Evolutionary conservation across 805 yeast genomes (phyloP).

Genomic region (Yarrowia osloensis): DNA sequence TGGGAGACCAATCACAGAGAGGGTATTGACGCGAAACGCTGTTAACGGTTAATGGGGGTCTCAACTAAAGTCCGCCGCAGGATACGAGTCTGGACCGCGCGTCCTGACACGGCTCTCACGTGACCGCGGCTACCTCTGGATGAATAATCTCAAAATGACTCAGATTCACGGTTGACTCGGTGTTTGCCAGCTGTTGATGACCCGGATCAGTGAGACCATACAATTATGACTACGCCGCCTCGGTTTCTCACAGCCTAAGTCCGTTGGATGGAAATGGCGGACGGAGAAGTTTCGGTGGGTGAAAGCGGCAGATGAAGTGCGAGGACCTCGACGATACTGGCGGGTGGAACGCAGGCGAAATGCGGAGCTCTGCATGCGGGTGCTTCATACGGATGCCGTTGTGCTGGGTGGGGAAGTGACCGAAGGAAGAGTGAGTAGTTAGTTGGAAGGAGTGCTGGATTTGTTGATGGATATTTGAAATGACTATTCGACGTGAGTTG

Average conservation of each 20-base stretch:
- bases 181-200: background rate
- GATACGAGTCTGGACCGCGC: background rate
- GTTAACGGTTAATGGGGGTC: background rate
- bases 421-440: no score
- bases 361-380: no score
- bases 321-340: no score
- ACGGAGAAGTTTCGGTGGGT: background rate
- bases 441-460: no score
- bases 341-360: no score
- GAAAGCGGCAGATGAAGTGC: no score
- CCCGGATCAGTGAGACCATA: background rate
- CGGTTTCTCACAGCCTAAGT: background rate
- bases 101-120: constrained; percentile 10
- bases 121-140: background rate
- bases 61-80: background rate
- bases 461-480: no score
- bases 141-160: background rate
- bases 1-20: background rate
- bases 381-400: no score
- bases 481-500: no score
- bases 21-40: background rate
- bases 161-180: background rate
- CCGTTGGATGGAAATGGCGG: background rate
- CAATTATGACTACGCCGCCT: background rate
- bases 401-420: no score